Evolutionary conservation across 371 early-diverging fungal species (phyloP).

Genomic region (Rhizopus stolonifer): DNA sequence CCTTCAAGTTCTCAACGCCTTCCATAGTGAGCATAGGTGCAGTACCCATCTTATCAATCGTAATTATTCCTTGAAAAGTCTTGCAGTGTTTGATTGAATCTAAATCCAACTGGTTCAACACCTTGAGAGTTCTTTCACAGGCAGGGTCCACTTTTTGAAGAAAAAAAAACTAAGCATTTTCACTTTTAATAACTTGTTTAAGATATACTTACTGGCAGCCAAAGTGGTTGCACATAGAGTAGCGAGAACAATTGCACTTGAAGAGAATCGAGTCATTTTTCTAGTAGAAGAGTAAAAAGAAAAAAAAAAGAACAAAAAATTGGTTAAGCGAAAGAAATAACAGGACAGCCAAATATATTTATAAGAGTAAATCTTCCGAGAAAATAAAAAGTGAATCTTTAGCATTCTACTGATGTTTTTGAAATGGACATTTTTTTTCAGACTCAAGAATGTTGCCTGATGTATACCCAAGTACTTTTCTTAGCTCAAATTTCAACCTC

Average conservation of each 20-base stretch:
- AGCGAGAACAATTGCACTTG: conserved; percentile 16
- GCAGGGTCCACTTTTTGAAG: conserved; percentile 1
- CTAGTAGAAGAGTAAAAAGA: neutral
- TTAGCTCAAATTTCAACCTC: neutral
- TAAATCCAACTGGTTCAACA: conserved; percentile 45
- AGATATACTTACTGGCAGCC: conserved; percentile 6
- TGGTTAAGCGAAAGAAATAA: too few relatives aligned
- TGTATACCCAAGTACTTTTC: neutral
- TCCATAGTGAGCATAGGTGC: conserved; percentile 27
- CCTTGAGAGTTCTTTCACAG: conserved; percentile 14
- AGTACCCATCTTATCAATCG: conserved; percentile 28
- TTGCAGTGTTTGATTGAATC: conserved; percentile 46
- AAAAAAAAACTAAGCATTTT: too few relatives aligned
- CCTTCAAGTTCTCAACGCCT: conserved; percentile 40
- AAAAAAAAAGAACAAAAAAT: neutral
- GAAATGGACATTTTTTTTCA: conserved; percentile 1
- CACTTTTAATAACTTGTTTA: neutral
- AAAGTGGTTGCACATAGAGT: conserved; percentile 15
- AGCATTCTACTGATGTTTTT: conserved; percentile 7
- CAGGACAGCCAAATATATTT: neutral
- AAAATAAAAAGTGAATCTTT: neutral
- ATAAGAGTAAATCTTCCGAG: too few relatives aligned
- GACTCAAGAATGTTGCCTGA: neutral
- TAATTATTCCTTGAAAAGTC: conserved; percentile 44
- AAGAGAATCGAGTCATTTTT: conserved; percentile 14